Base-by-base conservation (phyloP, 805 yeast genomes). In the Limtongozyma cylindracea region DNA sequence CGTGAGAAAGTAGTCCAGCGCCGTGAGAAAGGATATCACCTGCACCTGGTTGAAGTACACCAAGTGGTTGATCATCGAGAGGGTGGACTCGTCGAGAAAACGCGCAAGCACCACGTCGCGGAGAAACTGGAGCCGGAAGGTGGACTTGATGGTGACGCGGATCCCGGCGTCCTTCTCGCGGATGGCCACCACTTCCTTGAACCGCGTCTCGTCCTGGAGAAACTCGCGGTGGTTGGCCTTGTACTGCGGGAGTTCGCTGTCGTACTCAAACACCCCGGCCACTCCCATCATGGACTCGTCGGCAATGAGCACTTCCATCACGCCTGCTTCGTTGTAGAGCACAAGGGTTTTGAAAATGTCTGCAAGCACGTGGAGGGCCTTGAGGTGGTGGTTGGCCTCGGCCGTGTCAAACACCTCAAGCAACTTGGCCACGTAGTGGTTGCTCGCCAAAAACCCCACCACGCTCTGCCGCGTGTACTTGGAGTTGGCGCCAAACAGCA, bases 31-130 rank as follows among this genome's bases (percentile, higher is more conserved):
- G 19, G 56, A 56, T 14, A 77, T 53, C 11, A 78, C 59, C 21
- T 64, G 67, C 13, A 64, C 60, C 32, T 77, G 84, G 34, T 73
- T 68, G 31, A 54, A 42, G 33, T 63, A 68, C 4, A 77, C 69
- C 46, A 72, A 46, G 1, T 73, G 62, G 10, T 69, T 49, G 17
- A 88, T 53, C 26, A 72, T 47, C 28, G 60, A 61, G 35, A 68
- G 64, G 4, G 80, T 60, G 20, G 68, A 61, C 38, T 84, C 96
- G 39, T 84, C 96, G 21, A 84, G 39, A 19, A 70, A 47, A 23
- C 93, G 51, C 3, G 88, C 82, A 13, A 84, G 45, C 2, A 76
- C 91, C 11, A 77, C 91, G 40, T 84, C 94, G 39, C 73, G 73
- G 21, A 88, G 47, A 38, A 74, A 77, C 35, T 72, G 82, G 24